Base-by-base conservation (phyloP, 2,329 filamentous ascomycete species). In the Epichloe typhina region DNA sequence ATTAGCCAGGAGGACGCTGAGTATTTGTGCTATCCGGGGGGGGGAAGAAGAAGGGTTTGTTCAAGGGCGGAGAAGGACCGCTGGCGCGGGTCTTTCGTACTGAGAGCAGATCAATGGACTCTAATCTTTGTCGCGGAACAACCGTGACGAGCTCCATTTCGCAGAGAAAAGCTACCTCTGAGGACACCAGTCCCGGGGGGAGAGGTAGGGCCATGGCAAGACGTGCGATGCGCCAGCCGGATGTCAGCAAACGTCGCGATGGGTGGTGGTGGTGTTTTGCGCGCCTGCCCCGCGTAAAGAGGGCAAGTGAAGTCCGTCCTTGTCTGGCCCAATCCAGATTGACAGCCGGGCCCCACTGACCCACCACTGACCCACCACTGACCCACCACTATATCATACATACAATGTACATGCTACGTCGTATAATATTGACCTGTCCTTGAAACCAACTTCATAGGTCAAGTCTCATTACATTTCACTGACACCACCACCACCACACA, bases 121-220 rank as follows among this genome's bases (percentile, higher is more conserved):
- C 89, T 49, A 98, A 82, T 56, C 86, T 80, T 66, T 97, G 90
- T 50, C 93, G 86, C 37, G 93, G 93, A 47, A 97, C 82, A 21
- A 98, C 79, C 0, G 90, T 96, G 51, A 98, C 86, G 61, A 88
- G 80, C 71, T 97, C 91, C 89, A 96, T 97, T 72, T 98, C 93
- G 68, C 90, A 95, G 31, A 97, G 73, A 63, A 97, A 98, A 47
- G 89, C 86, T 44, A 94, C 86, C 71, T 98, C 93, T 56, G 86
- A 76, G 53, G 93, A 88, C 59, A 86, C 84, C 43, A 96, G 77
- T 66, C 71, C 75, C 48, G 66, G 60, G 73, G 13, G 73, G 13
- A 77, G 65, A 33, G 74, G 72, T 47, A 75, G 64, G 35, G 75
- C 75, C 75, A 78, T 77, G 43, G 23, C 26, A 13, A 46, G 40